A percentile compares a stretch with the other conserved stretches of the same genome.
These are phyloP conservation scores for Mycena vulgaris DNA, from an alignment of 768 basidiomycete genomes.

Conservation along the genomic window DNA sequence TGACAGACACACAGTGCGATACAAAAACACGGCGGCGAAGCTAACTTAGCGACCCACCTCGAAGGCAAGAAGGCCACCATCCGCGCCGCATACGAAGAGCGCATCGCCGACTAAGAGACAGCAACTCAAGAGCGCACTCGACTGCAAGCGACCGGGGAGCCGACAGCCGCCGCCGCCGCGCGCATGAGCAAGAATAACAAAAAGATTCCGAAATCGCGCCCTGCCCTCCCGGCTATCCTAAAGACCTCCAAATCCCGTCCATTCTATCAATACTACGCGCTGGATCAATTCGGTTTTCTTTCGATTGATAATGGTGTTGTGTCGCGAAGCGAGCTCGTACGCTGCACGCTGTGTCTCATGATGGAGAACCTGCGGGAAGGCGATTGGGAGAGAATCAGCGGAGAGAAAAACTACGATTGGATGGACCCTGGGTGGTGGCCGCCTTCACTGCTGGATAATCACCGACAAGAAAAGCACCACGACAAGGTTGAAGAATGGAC, in stretches of 20 bases:
- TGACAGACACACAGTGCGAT: background rate
- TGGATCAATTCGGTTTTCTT: background rate
- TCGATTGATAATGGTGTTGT: too few relatives aligned
- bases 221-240: conserved; percentile 2
- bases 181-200: background rate
- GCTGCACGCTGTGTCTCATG: too few relatives aligned
- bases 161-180: background rate
- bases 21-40: conserved; percentile 12
- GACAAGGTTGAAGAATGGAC: too few relatives aligned
- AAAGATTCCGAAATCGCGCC: conserved; percentile 10
- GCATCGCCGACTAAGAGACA: background rate
- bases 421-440: too few relatives aligned
- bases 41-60: background rate
- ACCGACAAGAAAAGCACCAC: too few relatives aligned
- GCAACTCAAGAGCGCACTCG: background rate
- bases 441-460: too few relatives aligned
- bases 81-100: conserved; percentile 1
- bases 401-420: too few relatives aligned
- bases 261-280: background rate
- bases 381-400: too few relatives aligned
- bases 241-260: background rate
- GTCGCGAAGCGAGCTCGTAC: too few relatives aligned
- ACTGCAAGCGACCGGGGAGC: background rate
- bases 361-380: too few relatives aligned
- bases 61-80: background rate